Base-by-base conservation (phyloP, 192 early-diverging fungal species). In the Coemansia sp. region DNA sequence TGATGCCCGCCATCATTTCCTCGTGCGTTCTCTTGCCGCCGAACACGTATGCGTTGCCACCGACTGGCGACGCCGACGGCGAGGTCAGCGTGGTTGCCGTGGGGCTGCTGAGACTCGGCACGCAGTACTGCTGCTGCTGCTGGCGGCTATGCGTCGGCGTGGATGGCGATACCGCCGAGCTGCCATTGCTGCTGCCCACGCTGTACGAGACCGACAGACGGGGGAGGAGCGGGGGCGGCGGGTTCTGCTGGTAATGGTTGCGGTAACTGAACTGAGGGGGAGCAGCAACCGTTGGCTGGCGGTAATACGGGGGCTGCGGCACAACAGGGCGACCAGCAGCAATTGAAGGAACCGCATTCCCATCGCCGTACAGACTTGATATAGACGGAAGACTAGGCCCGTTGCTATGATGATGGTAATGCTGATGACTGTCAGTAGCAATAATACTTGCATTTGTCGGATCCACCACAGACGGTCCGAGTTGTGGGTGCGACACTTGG, bases 191-290 rank as follows among this genome's bases (percentile, higher is more conserved):
- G 52, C 41, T 56, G 52, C 45, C n/a, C 13, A 15, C 26, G 47
- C 57, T 60, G n/a, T 61, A 52, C 11, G 61, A 43, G 8, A 60
- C 16, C 51, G 57, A 40, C 8, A 40, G 57, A 6, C 39, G 37
- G 8, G 57, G 57, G 15, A 59, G 7, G 18, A 48, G 65, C 47
- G 65, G 65, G 22, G 41, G 65, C 9, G 43, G 57, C 57, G 7
- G 13, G 57, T 59, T 26, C 57, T 59, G 57, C 57, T 59, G 57
- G 57, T 59, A 59, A 37, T 59, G 57, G 57, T 41, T 59, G 57
- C 57, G 57, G 57, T 59, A 59, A 37, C 57, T 59, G 57, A 40
- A 41, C 32, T 37, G 39, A 37, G 13, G 57, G 6, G 19, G 51
- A 3, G 26, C 26, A 3, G 26, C 26, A 26, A 26, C 26, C 36